A percentile compares a stretch with the other conserved stretches of the same genome.
phyloP scores from a whole-genome alignment of 345 rosid species.

The Eucalyptus guilfoylei region DNA sequence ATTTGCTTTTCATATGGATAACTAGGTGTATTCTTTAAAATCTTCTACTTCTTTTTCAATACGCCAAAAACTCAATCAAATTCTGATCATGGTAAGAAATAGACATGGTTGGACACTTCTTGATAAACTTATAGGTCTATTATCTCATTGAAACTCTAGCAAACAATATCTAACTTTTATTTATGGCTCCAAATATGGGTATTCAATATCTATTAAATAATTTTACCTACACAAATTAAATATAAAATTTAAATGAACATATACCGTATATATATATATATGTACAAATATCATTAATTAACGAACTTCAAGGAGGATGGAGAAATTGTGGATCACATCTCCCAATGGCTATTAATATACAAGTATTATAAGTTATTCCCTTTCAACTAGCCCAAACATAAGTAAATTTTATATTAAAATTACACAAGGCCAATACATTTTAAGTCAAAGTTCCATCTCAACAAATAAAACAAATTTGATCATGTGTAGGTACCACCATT shows the following conservation, averaged over 20 bases:
- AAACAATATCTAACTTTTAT: background rate
- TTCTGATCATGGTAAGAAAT: background rate
- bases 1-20: background rate
- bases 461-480: background rate
- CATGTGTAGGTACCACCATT: background rate
- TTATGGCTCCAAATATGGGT: background rate
- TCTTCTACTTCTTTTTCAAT: background rate
- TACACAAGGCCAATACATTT: background rate
- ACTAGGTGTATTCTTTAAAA: background rate
- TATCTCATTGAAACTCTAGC: background rate
- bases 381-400: background rate
- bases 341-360: background rate
- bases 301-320: background rate
- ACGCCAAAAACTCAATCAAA: background rate
- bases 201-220: background rate
- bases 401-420: background rate
- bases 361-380: background rate
- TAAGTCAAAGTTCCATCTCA: background rate
- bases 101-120: background rate
- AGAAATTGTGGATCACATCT: background rate
- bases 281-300: background rate
- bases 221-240: background rate
- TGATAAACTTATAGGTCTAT: background rate
- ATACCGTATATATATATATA: background rate
- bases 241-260: background rate